phyloP scores from a whole-genome alignment of 1,284 basidiomycete genomes.

The Coniferiporia sulphurascens region DNA sequence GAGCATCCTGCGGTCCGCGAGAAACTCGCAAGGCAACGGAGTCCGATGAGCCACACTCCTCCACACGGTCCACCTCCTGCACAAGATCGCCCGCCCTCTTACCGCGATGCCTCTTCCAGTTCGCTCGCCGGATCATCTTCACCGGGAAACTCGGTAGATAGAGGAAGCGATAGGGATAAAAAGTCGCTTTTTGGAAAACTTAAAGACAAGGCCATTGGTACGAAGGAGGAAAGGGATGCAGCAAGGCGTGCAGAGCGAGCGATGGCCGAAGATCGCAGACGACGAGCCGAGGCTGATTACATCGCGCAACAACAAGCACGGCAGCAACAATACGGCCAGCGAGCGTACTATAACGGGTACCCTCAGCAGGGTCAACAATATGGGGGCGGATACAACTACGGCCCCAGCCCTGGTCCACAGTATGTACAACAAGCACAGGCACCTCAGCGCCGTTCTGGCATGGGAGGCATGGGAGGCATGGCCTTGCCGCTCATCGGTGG shows the following conservation, averaged over 20 bases:
- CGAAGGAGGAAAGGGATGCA: constrained; percentile 57
- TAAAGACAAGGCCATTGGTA: constrained; percentile 58
- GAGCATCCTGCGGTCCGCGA: constrained; percentile 49
- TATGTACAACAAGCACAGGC: constrained; percentile 12
- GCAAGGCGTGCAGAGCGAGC: constrained; percentile 32
- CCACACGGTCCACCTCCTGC: constrained; percentile 23
- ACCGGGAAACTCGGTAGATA: not conserved
- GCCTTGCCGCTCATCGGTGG: constrained; percentile 54
- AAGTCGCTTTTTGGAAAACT: constrained; percentile 53
- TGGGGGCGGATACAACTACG: constrained; percentile 1
- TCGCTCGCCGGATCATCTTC: not conserved
- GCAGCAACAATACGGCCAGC: constrained; percentile 7
- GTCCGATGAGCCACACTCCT: constrained; percentile 18
- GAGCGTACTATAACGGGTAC: constrained; percentile 20
- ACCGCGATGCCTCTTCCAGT: not conserved
- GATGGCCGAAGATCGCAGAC: constrained; percentile 23
- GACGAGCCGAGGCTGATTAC: not conserved
- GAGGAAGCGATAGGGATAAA: constrained; percentile 27
- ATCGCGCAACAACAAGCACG: not conserved
- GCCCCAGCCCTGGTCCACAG: constrained; percentile 7
- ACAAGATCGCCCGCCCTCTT: not conserved
- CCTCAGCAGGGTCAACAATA: constrained; percentile 20
- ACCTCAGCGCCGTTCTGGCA: constrained; percentile 22
- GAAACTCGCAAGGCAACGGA: constrained; percentile 27
- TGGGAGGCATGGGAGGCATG: constrained; percentile 34